These are phyloP conservation scores for Smallanthus sonchifolius DNA, from an alignment of 129 eudicot genomes.

Conservation along the genomic window DNA sequence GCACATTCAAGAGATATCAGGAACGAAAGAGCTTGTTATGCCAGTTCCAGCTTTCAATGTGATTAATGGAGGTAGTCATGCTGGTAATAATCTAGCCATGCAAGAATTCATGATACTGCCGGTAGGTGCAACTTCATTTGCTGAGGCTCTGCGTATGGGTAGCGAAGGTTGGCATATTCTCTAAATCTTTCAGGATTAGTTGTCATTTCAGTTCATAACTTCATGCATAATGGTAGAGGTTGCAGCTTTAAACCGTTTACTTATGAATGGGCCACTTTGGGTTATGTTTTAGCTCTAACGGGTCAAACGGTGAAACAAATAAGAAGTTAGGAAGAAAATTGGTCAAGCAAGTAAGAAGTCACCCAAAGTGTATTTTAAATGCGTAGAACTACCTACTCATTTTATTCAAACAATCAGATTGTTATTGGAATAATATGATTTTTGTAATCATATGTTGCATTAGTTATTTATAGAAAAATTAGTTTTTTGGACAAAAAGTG, in stretches of 20 bases:
- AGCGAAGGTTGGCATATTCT: constrained; percentile 69
- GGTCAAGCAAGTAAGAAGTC: not conserved
- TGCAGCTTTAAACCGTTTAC: not conserved
- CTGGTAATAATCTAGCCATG: constrained; percentile 95
- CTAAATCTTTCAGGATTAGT: not conserved
- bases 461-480: not conserved
- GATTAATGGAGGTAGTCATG: constrained; percentile 95
- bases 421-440: not conserved
- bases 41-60: constrained; percentile 98
- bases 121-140: constrained; percentile 79
- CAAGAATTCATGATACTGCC: constrained; percentile 97
- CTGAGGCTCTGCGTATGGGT: constrained; percentile 91
- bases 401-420: not conserved
- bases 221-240: not conserved
- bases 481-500: not conserved
- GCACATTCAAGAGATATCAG: constrained; percentile 87
- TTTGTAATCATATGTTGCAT: not conserved
- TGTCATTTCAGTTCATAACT: not conserved
- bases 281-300: not conserved
- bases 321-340: not conserved
- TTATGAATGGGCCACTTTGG: not conserved
- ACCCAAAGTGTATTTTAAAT: not conserved
- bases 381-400: not conserved
- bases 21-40: constrained; percentile 93
- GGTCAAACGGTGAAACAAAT: not conserved